Evolutionary conservation across 2,329 filamentous ascomycete species (phyloP), one percentile per base, ranked within the genome.

Genomic region (Epichloe typhina): DNA sequence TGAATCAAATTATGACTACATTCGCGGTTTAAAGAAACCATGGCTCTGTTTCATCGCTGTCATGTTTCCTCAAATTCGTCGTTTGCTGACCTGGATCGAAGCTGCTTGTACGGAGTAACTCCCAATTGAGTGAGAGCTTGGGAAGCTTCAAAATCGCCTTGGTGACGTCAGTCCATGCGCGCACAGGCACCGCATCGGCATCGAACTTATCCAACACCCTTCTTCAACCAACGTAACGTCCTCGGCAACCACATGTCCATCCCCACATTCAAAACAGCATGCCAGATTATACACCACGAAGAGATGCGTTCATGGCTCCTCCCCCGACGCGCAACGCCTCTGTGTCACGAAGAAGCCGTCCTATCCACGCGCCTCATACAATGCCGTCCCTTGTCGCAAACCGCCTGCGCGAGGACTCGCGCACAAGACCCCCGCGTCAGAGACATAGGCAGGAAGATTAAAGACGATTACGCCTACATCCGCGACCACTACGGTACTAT

Each of bases 401-500:
- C 21, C 26, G 17, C 11, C 7, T 21, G 46, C 38, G 26, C 38
- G 12, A 35, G n/a, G 23, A 21, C 46, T 7, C 53, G 44, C 37
- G 40, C 50, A 12, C 17, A 40, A 36, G 53, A 53, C n/a, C 26
- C 49, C 42, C 53, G 44, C 46, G 35, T 49, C 31, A 49, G 36
- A 23, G 31, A 49, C 19, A 36, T 50, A 9, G 51, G 33, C n/a
- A 52, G 5, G 6, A 56, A 68, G 52, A 73, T 76, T 47, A 63
- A 64, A 38, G 67, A 75, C 50, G 73, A 75, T 21, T 76, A 71
- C 58, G 72, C 73, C 19, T 54, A 58, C 12, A 63, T 75, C 38
- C 67, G 65, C 45, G 69, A 73, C 8, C 62, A 64, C 45, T 76
- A 76, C 54, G 67, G 72, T 74, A 26, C 19, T 19, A 19, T 26